Base-by-base conservation (phyloP, 2,329 filamentous ascomycete species). In the Fusarium sp. region DNA sequence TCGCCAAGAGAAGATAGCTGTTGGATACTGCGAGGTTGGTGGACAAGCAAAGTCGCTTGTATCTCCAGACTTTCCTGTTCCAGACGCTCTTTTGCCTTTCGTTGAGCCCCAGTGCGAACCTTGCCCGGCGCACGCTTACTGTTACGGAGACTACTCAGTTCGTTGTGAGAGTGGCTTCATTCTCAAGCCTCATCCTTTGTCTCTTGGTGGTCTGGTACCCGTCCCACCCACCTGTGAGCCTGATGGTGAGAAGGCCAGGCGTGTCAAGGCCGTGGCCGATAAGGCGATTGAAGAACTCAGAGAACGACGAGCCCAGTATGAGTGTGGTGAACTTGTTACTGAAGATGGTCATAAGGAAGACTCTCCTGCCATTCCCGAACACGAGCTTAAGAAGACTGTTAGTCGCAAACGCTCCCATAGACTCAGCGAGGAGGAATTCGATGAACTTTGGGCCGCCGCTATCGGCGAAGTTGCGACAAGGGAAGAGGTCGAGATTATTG, bases 21-120 rank as follows among this genome's bases (percentile, higher is more conserved):
- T 98, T 21, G 96, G 97, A 34, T 99, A 97, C 77, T 99, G 96
- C 78, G 94, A 94, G 14, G 87, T 97, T 55, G 96, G 92, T 25
- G 88, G 90, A 55, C 84, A 88, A 49, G 87, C 85, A 4, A 83
- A 81, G 32, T 76, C 83, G 69, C 76, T 89, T 30, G 78, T 88
- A 20, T 85, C 86, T 13, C 77, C 79, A 13, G 79, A 85, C 25
- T 74, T 85, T 40, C 81, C 82, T 1, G 80, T 97, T 20, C 94
- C 95, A 5, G 89, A 93, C 48, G 92, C 89, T 85, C 85, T 92
- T 11, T 84, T 89, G 51, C 84, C 89, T 12, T 81, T 94, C 7
- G 85, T 93, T 30, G 88, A 90, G 73, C 95, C 95, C 14, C 87
- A 92, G 72, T 99, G 96, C 78, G 95, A 98, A 78, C 90, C 90